Conservation (phyloP, 1,284 basidiomycete species). For the Heterobasidion parviporum region DNA sequence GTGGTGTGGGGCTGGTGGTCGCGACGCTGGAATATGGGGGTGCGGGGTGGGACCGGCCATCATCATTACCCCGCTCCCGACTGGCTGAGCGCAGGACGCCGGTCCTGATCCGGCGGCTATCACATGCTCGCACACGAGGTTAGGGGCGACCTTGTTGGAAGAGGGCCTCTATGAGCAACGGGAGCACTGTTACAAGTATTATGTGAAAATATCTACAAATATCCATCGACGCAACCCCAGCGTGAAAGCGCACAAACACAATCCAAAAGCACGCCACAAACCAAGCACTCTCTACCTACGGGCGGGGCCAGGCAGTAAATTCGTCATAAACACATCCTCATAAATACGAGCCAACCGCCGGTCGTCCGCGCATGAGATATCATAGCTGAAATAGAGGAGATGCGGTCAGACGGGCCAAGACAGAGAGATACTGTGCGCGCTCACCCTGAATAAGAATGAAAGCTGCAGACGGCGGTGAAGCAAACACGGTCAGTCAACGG, state of each 20-base stretch:
- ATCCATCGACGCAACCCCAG: too few species aligned
- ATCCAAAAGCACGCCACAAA: too few species aligned
- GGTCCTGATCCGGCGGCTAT: too few species aligned
- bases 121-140: background rate
- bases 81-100: background rate
- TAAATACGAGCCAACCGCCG: too few species aligned
- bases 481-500: conserved; percentile 1
- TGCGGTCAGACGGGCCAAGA: background rate
- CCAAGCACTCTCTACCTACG: too few species aligned
- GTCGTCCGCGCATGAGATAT: background rate
- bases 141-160: background rate
- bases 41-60: background rate
- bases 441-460: conserved; percentile 69
- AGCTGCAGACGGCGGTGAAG: conserved; percentile 32
- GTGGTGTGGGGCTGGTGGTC: background rate
- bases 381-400: background rate
- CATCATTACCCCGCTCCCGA: background rate
- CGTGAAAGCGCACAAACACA: too few species aligned
- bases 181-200: too few species aligned
- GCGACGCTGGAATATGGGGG: background rate
- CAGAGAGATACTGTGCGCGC: conserved; percentile 7
- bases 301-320: too few species aligned
- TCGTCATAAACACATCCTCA: too few species aligned
- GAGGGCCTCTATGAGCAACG: too few species aligned
- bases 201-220: too few species aligned